Percentiles rank a stretch among this genome's conserved stretches.
Conservation (phyloP, 228 moss, liverwort and hornwort species). For the Sphagnum magellanicum region DNA sequence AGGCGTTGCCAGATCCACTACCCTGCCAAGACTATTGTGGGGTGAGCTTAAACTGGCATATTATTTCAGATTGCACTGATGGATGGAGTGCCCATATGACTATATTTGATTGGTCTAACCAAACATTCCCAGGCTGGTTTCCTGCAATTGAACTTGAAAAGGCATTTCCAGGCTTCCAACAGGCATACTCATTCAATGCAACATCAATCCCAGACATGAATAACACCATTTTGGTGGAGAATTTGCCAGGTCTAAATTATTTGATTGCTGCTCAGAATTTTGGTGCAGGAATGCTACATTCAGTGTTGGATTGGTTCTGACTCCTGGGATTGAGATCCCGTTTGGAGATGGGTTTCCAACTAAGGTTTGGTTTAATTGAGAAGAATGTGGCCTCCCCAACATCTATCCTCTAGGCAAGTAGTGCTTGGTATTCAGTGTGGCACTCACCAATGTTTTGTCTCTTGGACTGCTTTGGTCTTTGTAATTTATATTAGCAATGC, state of each 20-base stretch:
- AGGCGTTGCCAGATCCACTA: slow-evolving; percentile 25
- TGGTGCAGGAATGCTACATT: slow-evolving; percentile 86
- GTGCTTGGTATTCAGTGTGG: slow-evolving; percentile 11
- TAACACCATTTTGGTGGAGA: slow-evolving; percentile 28
- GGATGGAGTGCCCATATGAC: slow-evolving; percentile 85
- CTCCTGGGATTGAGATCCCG: slow-evolving; percentile 45
- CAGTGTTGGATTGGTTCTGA: slow-evolving; percentile 57
- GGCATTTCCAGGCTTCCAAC: slow-evolving; percentile 48
- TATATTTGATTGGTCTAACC: slow-evolving; percentile 62
- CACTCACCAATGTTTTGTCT: slow-evolving; percentile 3
- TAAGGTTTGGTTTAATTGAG: slow-evolving; percentile 77
- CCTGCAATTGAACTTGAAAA: slow-evolving; percentile 45
- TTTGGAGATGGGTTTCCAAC: slow-evolving; percentile 57
- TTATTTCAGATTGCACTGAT: slow-evolving; percentile 65
- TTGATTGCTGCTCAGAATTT: slow-evolving; percentile 36
- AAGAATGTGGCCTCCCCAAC: slow-evolving; percentile 49
- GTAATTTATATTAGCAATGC: slow-evolving; percentile 10
- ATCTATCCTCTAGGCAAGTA: slow-evolving; percentile 22
- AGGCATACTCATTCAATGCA: slow-evolving; percentile 73
- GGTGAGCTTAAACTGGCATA: slow-evolving; percentile 74
- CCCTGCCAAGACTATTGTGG: slow-evolving; percentile 90
- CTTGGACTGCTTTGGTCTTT: slow-evolving; percentile 6
- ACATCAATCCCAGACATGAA: slow-evolving; percentile 32
- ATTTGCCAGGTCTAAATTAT: slow-evolving; percentile 20
- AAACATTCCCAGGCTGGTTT: slow-evolving; percentile 53